These are phyloP conservation scores for Triticum turgidum DNA, from an alignment of 176 grass and related monocot genomes.

Conservation along the genomic window DNA sequence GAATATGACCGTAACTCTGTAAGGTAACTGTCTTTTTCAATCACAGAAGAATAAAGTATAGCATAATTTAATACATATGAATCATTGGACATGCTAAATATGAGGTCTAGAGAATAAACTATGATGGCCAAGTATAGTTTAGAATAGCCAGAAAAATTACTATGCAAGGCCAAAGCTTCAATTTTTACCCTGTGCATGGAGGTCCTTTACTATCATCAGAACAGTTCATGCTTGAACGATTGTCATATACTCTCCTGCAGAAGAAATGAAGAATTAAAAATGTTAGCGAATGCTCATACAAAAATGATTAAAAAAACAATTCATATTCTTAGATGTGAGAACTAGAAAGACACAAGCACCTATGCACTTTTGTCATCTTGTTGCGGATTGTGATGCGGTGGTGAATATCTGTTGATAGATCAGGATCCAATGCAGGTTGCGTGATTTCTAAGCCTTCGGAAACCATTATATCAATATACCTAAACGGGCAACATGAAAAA, in stretches of 20 bases:
- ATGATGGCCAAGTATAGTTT: background rate
- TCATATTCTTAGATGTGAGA: background rate
- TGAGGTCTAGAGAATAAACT: background rate
- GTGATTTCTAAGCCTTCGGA: slow-evolving; percentile 97
- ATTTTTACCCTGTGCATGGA: slow-evolving; percentile 89
- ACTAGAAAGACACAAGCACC: slow-evolving; percentile 39
- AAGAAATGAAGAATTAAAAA: slow-evolving; percentile 24
- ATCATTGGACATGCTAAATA: background rate
- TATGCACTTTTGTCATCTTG: slow-evolving; percentile 84
- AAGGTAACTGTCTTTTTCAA: background rate
- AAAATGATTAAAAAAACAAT: background rate
- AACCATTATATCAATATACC: slow-evolving; percentile 94
- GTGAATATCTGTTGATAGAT: slow-evolving; percentile 90
- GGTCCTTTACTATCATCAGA: slow-evolving; percentile 85
- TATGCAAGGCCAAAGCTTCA: slow-evolving; percentile 19
- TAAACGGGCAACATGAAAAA: slow-evolving; percentile 28
- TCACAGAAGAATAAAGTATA: background rate
- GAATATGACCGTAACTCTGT: background rate
- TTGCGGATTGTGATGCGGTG: slow-evolving; percentile 92
- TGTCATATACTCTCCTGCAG: slow-evolving; percentile 78
- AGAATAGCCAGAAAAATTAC: background rate
- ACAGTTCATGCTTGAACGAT: slow-evolving; percentile 74
- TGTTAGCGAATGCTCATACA: background rate
- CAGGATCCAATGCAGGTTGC: slow-evolving; percentile 90
- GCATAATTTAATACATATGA: background rate